phyloP scores from a whole-genome alignment of 2,329 filamentous ascomycete species.

The Monilinia fructicola region DNA sequence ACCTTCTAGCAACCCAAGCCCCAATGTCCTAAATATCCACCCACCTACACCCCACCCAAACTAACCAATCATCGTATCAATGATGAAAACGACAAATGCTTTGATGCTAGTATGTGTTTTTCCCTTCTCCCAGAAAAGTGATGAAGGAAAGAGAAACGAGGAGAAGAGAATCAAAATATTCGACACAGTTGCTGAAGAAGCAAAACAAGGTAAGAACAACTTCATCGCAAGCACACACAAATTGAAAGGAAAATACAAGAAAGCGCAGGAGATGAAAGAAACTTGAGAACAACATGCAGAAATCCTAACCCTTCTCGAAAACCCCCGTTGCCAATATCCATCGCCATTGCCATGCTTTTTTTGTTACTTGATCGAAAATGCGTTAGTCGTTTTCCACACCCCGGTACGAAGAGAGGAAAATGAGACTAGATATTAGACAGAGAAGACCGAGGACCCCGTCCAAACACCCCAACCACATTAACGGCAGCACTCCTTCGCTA shows the following conservation, averaged over 20 bases:
- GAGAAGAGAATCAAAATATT: conserved; percentile 20
- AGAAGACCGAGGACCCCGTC: conserved; percentile 27
- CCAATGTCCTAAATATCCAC: conserved; percentile 21
- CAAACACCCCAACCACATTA: conserved; percentile 28
- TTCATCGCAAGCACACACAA: conserved; percentile 17
- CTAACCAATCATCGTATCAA: conserved; percentile 20
- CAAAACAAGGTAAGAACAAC: conserved; percentile 11
- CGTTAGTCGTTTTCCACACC: conserved; percentile 19
- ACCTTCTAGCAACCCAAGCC: conserved; percentile 18
- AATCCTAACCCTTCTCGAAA: conserved; percentile 20
- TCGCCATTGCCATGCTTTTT: conserved; percentile 26
- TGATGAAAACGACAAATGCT: conserved; percentile 17
- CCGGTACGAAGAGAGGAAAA: conserved; percentile 16
- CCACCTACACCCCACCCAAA: conserved; percentile 19
- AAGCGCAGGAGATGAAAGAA: conserved; percentile 11
- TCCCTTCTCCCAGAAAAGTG: conserved; percentile 15
- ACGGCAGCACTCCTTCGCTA: conserved; percentile 35
- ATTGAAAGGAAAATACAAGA: conserved; percentile 17
- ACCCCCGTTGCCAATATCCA: conserved; percentile 22
- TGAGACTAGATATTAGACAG: conserved; percentile 21
- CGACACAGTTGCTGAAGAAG: conserved; percentile 19
- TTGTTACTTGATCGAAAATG: conserved; percentile 22
- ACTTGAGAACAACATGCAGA: conserved; percentile 20
- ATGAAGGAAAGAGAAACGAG: conserved; percentile 10
- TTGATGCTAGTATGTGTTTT: conserved; percentile 19